phyloP scores from a whole-genome alignment of 306 rosid genomes.

The Biancaea sappan region DNA sequence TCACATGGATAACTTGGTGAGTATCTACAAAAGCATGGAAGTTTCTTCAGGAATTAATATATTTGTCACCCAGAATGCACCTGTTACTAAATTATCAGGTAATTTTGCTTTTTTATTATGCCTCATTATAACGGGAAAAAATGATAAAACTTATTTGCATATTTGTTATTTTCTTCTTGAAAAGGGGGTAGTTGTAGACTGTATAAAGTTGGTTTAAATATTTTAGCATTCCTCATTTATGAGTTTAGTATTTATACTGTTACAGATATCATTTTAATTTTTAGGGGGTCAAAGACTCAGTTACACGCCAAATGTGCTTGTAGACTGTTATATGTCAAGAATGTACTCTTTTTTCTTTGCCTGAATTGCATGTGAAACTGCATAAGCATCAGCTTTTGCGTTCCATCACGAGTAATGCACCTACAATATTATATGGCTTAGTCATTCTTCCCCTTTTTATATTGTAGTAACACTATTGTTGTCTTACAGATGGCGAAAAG shows the following conservation, averaged over 20 bases:
- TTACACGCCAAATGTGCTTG: slow-evolving; percentile 6
- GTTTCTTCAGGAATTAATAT: slow-evolving; percentile 67
- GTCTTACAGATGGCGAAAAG: slow-evolving; percentile 48
- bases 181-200: not conserved
- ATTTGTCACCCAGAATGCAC: slow-evolving; percentile 65
- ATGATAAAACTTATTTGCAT: not conserved
- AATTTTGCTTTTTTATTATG: not conserved
- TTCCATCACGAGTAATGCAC: not conserved
- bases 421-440: not conserved
- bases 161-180: not conserved
- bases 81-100: slow-evolving; percentile 62
- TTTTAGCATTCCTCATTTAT: not conserved
- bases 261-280: slow-evolving; percentile 3
- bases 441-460: not conserved
- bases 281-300: too few relatives aligned
- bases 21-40: slow-evolving; percentile 90
- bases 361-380: not conserved
- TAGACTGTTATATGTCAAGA: not conserved
- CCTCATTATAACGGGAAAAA: not conserved
- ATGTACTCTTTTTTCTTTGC: not conserved
- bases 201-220: not conserved
- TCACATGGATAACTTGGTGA: slow-evolving; percentile 88
- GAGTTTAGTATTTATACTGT: not conserved
- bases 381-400: not conserved
- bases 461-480: not conserved